Percentiles rank a stretch among this genome's conserved stretches.
These are phyloP conservation scores for Hepatocystis sp. DNA, from an alignment of 169 alveolate genomes.

Conservation along the genomic window DNA sequence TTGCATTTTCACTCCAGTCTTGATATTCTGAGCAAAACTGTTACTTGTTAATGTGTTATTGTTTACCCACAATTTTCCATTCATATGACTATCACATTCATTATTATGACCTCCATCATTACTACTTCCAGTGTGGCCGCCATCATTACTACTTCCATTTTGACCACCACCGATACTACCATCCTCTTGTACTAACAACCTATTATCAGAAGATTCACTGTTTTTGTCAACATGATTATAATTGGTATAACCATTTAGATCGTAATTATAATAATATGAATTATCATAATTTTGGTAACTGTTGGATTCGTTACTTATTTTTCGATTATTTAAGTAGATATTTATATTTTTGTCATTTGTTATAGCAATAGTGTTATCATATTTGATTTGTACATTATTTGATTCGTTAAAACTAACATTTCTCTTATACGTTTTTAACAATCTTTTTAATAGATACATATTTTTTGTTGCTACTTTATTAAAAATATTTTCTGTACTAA, in stretches of 20 bases:
- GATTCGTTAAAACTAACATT: constrained; percentile 17
- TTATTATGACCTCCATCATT: too few species aligned
- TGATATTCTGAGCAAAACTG: too few species aligned
- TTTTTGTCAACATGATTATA: too few species aligned
- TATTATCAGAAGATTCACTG: too few species aligned
- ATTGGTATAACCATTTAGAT: too few species aligned
- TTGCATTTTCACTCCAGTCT: too few species aligned
- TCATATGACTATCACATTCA: too few species aligned
- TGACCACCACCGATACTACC: too few species aligned
- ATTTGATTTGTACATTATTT: constrained; percentile 26
- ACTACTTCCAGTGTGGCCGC: too few species aligned
- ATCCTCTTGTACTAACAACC: too few species aligned
- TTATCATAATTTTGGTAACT: constrained; percentile 66
- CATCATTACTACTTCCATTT: too few species aligned
- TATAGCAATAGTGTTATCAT: constrained; percentile 5
- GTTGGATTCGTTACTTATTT: constrained; percentile 26
- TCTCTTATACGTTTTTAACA: constrained; percentile 68
- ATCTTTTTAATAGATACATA: constrained; percentile 49
- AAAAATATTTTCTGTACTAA: constrained; percentile 71
- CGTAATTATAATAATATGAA: constrained; percentile 27
- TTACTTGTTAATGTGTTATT: too few species aligned
- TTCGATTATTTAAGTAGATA: constrained; percentile 16
- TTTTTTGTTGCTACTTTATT: constrained; percentile 59
- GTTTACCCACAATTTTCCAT: constrained; percentile 33
- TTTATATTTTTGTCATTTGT: constrained; percentile 9